Percentiles rank a stretch among this genome's conserved stretches.
Conservation (phyloP, 805 yeast genomes). For the Kluyveromyces nonfermentans region DNA sequence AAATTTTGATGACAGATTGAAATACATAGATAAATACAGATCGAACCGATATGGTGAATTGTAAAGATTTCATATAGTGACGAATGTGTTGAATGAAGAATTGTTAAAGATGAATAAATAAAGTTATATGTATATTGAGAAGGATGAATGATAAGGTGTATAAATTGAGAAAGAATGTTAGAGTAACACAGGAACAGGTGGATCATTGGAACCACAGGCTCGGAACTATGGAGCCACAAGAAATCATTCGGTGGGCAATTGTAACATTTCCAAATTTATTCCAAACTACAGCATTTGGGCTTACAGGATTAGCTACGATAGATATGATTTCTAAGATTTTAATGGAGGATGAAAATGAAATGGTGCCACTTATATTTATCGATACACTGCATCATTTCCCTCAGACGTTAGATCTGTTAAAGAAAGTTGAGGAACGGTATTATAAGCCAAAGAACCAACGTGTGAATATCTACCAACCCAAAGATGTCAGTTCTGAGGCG, state of each 20-base stretch:
- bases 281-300: conserved; percentile 93
- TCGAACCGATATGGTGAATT: no score
- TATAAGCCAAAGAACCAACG: conserved; percentile 22
- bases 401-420: conserved; percentile 76
- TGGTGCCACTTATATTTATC: conserved; percentile 66
- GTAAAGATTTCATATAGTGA: background rate
- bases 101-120: background rate
- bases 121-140: background rate
- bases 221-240: conserved; percentile 47
- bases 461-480: conserved; percentile 62
- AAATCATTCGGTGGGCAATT: conserved; percentile 73
- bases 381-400: conserved; percentile 92
- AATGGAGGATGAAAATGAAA: conserved; percentile 9
- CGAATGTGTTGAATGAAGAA: background rate
- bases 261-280: conserved; percentile 72
- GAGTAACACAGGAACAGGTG: conserved; percentile 44
- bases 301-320: conserved; percentile 81
- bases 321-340: conserved; percentile 62
- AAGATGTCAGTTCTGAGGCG: conserved; percentile 40
- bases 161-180: conserved; percentile 26
- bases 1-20: no score
- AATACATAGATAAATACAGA: no score
- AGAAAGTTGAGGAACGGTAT: conserved; percentile 48
- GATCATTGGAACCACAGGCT: conserved; percentile 58
- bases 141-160: no score